Base-by-base conservation (phyloP, 306 rosid genomes). In the Gillenia trifoliata region DNA sequence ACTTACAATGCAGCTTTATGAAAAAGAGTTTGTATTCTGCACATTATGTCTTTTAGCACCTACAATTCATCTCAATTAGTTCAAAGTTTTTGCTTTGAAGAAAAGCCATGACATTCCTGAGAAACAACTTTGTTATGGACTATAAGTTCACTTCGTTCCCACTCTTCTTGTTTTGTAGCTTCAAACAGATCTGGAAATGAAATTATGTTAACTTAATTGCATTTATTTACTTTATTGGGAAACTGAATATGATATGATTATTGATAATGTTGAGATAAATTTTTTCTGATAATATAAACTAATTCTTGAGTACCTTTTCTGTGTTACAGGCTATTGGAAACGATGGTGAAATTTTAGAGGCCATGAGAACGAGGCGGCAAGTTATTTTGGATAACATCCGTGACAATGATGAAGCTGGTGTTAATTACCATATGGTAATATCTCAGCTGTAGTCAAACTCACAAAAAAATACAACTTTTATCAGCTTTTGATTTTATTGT, bases 381-480 rank as follows among this genome's bases (percentile, higher is more conserved):
- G 85, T 88, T 70, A 85, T 88, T 88, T 66, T 88, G 50, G 89
- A 88, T 75, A 88, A 88, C 79, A 85, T 88, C 56, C 88, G 88
- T 40, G 89, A 83, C 56, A 88, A 88, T 64, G 89, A 88, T 81
- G 89, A 88, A 79, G 83, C 88, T 38, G 92, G 83, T 75, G 72
- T 88, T 45, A 85, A 75, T 77, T 88, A 88, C 72, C 76, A 72
- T 68, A 79, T 73, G 81, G 92, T 85, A 83, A 64, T 45, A 11
- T 64, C 54, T 76, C 60, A 28, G 22, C 22, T 47, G 22, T 64
- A 50, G 30, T 43, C 7, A 45, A 55, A 71, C 31, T 66, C 28
- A 29, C 36, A 74, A 54, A 40, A 15, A 66, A 59, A 43, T 16
- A 15, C 34, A 54, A 41, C 25, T 29, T 52, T 45, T 52, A 55